Conservation (phyloP, 345 rosid species). For the Hevea brasiliensis region DNA sequence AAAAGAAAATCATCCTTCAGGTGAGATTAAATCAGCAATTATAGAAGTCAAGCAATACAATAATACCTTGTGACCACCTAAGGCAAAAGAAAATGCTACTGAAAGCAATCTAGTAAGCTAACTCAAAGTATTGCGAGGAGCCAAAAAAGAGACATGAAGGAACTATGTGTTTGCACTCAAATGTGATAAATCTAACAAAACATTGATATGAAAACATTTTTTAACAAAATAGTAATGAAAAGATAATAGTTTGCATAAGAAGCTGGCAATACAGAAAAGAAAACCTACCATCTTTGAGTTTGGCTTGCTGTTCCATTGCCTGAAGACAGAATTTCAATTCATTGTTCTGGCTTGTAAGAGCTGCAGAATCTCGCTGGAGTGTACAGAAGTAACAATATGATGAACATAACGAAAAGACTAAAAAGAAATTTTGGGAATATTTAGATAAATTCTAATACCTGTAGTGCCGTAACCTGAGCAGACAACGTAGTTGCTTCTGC, state of each 20-base stretch:
- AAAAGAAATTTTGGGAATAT: neutral
- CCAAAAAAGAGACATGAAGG: neutral
- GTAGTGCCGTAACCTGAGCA: conserved; percentile 87
- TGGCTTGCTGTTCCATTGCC: conserved; percentile 95
- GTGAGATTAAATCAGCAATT: neutral
- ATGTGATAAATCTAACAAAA: neutral
- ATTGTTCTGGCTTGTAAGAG: conserved; percentile 84
- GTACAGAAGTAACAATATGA: neutral
- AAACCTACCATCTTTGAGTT: conserved; percentile 75
- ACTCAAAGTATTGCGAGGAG: neutral
- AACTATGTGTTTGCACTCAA: neutral
- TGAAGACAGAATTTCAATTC: conserved; percentile 91
- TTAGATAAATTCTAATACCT: conserved; percentile 39
- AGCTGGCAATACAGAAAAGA: neutral
- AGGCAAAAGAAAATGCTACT: neutral
- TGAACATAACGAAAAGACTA: conserved; percentile 4
- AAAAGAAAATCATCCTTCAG: neutral
- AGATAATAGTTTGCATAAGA: neutral
- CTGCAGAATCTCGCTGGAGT: conserved; percentile 77
- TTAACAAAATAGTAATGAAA: neutral
- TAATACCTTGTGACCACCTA: neutral
- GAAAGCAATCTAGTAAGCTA: neutral
- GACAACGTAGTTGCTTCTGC: conserved; percentile 94
- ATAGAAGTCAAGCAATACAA: neutral
- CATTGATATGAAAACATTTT: neutral